phyloP scores from a whole-genome alignment of 2,329 filamentous ascomycete genomes.

The Colletotrichum liriopes region DNA sequence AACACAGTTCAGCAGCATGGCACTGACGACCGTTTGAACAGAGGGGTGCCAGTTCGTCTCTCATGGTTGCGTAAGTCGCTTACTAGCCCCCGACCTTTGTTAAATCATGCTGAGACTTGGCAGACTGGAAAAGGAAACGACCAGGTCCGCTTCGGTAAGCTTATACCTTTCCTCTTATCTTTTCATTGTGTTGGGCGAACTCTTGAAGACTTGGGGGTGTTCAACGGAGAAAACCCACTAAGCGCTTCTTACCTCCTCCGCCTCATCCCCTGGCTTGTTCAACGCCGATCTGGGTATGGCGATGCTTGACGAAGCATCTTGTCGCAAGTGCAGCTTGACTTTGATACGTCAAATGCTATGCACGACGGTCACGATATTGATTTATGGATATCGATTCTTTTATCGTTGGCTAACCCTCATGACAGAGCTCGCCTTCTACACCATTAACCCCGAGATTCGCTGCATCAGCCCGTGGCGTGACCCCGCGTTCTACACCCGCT shows the following conservation, averaged over 20 bases:
- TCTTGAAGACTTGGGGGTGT: too few species aligned
- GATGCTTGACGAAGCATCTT: too few species aligned
- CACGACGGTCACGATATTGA: too few species aligned
- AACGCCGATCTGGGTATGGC: too few species aligned
- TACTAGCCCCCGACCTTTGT: background rate
- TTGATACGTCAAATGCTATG: too few species aligned
- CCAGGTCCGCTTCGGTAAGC: slow-evolving; percentile 55
- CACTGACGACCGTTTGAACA: background rate
- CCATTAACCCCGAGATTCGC: slow-evolving; percentile 46
- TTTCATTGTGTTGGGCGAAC: background rate
- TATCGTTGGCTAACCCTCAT: slow-evolving; percentile 15
- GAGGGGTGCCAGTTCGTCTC: slow-evolving; percentile 56
- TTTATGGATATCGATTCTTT: too few species aligned
- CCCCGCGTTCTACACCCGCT: slow-evolving; percentile 75
- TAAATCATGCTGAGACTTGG: background rate
- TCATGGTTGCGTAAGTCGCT: slow-evolving; percentile 61
- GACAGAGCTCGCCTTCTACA: slow-evolving; percentile 53
- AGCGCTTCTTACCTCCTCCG: too few species aligned
- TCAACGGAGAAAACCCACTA: too few species aligned
- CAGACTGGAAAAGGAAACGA: slow-evolving; percentile 46
- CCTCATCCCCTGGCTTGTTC: too few species aligned
- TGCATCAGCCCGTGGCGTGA: slow-evolving; percentile 11
- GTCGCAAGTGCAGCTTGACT: too few species aligned
- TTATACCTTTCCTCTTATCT: background rate
- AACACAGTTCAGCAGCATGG: too few species aligned